A percentile compares a stretch with the other conserved stretches of the same genome.
Evolutionary conservation across 768 basidiomycete genomes (phyloP).

Genomic region (Hortiboletus campestris): DNA sequence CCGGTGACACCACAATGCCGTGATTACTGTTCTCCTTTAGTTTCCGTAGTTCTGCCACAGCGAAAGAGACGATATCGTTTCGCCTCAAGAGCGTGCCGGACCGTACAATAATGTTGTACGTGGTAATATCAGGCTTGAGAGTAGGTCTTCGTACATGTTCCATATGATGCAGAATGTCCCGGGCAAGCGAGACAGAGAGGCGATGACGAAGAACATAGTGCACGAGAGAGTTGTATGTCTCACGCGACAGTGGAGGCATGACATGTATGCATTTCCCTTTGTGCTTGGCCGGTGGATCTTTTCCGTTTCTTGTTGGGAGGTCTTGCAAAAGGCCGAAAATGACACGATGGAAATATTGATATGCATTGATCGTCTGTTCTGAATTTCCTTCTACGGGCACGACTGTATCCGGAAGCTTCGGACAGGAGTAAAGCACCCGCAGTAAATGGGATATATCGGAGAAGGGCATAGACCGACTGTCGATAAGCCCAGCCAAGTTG

Average conservation of each 20-base stretch:
- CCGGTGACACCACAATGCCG: conserved; percentile 22
- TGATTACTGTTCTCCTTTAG: conserved; percentile 20
- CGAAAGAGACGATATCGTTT: conserved; percentile 40
- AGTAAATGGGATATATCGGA: conserved; percentile 45
- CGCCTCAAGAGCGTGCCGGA: conserved; percentile 50
- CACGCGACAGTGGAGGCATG: conserved; percentile 37
- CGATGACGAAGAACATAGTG: conserved; percentile 65
- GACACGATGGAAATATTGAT: conserved; percentile 49
- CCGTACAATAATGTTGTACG: conserved; percentile 60
- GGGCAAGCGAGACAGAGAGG: conserved; percentile 47
- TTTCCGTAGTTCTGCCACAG: conserved; percentile 36
- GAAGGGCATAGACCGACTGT: conserved; percentile 48
- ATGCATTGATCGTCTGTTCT: conserved; percentile 36
- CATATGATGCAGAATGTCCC: conserved; percentile 56
- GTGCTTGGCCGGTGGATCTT: conserved; percentile 17
- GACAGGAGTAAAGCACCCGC: conserved; percentile 45
- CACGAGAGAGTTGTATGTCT: conserved; percentile 59
- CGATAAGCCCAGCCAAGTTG: conserved; percentile 52
- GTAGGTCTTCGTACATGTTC: conserved; percentile 37
- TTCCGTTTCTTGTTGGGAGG: conserved; percentile 28
- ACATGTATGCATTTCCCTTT: background rate
- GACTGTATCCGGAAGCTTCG: conserved; percentile 38
- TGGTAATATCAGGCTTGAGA: conserved; percentile 46
- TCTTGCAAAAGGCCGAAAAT: conserved; percentile 40
- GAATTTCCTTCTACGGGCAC: conserved; percentile 35